A percentile compares a stretch with the other conserved stretches of the same genome.
Evolutionary conservation across 768 basidiomycete species (phyloP).

Genomic region (Trametes gibbosa): DNA sequence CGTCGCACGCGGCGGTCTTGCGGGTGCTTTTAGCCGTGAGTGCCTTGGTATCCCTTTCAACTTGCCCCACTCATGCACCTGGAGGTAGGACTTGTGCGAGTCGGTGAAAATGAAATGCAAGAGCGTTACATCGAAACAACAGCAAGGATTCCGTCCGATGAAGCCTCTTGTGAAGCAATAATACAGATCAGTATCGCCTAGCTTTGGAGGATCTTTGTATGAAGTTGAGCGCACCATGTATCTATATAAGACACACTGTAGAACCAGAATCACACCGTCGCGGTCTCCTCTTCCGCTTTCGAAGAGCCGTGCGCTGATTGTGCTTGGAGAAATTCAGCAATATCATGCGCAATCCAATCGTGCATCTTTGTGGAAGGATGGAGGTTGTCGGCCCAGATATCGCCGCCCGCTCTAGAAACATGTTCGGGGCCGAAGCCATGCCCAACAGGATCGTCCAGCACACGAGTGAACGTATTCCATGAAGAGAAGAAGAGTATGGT

Average conservation of each 20-base stretch:
- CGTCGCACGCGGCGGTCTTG: neutral
- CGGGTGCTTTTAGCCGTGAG: neutral
- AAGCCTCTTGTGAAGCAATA: neutral
- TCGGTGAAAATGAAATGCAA: neutral
- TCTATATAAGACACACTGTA: neutral
- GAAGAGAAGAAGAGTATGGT: slow-evolving; percentile 52
- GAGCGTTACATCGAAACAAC: neutral
- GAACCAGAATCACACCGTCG: neutral
- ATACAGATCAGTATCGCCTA: neutral
- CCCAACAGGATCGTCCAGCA: slow-evolving; percentile 44
- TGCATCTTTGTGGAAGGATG: slow-evolving; percentile 55
- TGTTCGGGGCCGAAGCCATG: slow-evolving; percentile 41
- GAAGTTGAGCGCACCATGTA: neutral
- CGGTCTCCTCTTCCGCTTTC: neutral
- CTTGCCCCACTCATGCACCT: neutral
- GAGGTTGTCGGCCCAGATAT: slow-evolving; percentile 50
- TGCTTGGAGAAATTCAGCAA: slow-evolving; percentile 34
- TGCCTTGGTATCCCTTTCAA: neutral
- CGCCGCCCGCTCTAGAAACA: slow-evolving; percentile 33
- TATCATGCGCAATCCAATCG: slow-evolving; percentile 43
- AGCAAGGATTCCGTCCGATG: neutral
- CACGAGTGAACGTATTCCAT: slow-evolving; percentile 40
- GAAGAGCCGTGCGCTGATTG: neutral
- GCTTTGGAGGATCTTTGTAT: neutral
- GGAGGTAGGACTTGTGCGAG: neutral